Conservation (phyloP, 2,329 filamentous ascomycete genomes). For the Neophaeococcomyces mojaviensis region DNA sequence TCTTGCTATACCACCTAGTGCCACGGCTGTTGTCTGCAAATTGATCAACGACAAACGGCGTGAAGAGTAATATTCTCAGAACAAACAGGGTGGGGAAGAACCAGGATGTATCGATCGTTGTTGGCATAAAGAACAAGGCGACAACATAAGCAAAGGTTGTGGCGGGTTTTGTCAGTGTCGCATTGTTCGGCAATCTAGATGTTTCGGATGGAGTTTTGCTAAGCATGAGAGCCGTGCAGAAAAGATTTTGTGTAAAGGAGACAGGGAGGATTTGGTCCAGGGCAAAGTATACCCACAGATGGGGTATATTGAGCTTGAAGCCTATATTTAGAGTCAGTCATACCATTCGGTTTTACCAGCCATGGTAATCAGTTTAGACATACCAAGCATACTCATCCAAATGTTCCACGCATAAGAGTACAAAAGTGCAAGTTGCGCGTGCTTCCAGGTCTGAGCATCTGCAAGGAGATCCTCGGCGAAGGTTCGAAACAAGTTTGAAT, state of each 20-base stretch:
- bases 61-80: conserved; percentile 23
- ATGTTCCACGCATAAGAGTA: conserved; percentile 14
- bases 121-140: conserved; percentile 18
- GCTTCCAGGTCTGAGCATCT: conserved; percentile 11
- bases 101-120: conserved; percentile 5
- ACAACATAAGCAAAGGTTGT: conserved; percentile 13
- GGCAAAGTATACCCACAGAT: conserved; percentile 49
- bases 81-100: conserved; percentile 23
- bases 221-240: conserved; percentile 52
- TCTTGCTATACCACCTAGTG: no score
- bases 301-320: conserved; percentile 48
- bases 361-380: not conserved
- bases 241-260: conserved; percentile 57
- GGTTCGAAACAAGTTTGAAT: conserved; percentile 12
- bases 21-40: not conserved
- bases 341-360: not conserved
- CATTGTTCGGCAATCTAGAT: no score
- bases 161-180: not conserved
- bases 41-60: conserved; percentile 12
- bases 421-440: conserved; percentile 9
- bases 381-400: conserved; percentile 16
- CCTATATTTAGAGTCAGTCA: conserved; percentile 23
- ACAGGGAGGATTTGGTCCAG: conserved; percentile 54
- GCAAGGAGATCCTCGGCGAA: conserved; percentile 10
- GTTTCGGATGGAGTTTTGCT: not conserved